Evolutionary conservation across 1,139 yeast species (phyloP).

Genomic region (Zygosaccharomyces pseudobailii): DNA sequence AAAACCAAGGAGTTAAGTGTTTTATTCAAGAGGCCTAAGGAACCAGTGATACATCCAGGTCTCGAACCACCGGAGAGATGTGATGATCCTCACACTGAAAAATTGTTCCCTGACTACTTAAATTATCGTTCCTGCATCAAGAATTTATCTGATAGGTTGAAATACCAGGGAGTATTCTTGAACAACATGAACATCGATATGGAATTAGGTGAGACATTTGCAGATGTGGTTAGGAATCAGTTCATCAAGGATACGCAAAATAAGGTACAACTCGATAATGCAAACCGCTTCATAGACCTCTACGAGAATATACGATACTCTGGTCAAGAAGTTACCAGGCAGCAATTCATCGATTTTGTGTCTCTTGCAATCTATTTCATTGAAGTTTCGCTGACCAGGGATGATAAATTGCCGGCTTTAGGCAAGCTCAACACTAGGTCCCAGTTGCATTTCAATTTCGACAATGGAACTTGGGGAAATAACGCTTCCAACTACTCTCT

Average conservation of each 20-base stretch:
- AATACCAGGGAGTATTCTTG: slow-evolving; percentile 30
- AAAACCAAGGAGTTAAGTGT: slow-evolving; percentile 29
- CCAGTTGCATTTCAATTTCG: slow-evolving; percentile 11
- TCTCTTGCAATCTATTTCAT: slow-evolving; percentile 36
- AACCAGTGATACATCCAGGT: slow-evolving; percentile 31
- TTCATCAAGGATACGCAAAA: slow-evolving; percentile 18
- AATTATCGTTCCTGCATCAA: slow-evolving; percentile 30
- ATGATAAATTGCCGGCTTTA: slow-evolving; percentile 8
- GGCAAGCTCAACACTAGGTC: slow-evolving; percentile 9
- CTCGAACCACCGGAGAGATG: slow-evolving; percentile 31
- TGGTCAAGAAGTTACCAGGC: slow-evolving; percentile 54
- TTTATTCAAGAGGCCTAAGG: slow-evolving; percentile 28
- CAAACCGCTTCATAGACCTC: slow-evolving; percentile 42
- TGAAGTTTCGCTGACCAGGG: slow-evolving; percentile 18
- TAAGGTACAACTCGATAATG: slow-evolving; percentile 23
- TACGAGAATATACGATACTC: slow-evolving; percentile 73
- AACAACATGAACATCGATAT: slow-evolving; percentile 17
- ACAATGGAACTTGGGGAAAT: slow-evolving; percentile 10
- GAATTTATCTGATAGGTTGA: slow-evolving; percentile 28
- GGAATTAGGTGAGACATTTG: slow-evolving; percentile 22
- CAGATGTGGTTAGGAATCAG: slow-evolving; percentile 21
- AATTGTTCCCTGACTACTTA: slow-evolving; percentile 29
- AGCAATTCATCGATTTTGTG: slow-evolving; percentile 60
- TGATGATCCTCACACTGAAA: slow-evolving; percentile 19
- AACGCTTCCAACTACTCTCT: slow-evolving; percentile 4